Percentiles rank a stretch among this genome's conserved stretches.
Evolutionary conservation across 352 stramenopile species (phyloP).

Genomic region (Phytopythium helicoides): DNA sequence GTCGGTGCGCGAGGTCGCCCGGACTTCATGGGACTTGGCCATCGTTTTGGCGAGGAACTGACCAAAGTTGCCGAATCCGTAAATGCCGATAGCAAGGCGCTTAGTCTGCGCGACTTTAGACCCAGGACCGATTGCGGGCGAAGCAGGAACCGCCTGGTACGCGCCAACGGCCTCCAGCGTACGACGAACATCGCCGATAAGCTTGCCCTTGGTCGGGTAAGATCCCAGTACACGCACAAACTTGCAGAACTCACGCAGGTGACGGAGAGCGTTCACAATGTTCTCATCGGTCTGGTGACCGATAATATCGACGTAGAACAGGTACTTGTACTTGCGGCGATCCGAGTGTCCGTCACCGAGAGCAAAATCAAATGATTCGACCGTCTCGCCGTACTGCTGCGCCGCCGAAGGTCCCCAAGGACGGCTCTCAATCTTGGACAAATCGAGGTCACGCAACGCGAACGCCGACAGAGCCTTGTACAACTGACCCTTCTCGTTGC

Average conservation of each 20-base stretch:
- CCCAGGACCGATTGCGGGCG: too few species aligned
- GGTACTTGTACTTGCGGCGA: slow-evolving; percentile 52
- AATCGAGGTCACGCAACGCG: slow-evolving; percentile 53
- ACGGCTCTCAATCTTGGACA: slow-evolving; percentile 74
- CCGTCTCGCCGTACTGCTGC: too few species aligned
- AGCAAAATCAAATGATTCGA: too few species aligned
- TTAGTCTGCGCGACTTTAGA: too few species aligned
- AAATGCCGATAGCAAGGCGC: too few species aligned
- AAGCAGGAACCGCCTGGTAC: too few species aligned
- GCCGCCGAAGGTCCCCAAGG: slow-evolving; percentile 51
- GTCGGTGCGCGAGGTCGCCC: too few species aligned
- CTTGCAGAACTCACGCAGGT: slow-evolving; percentile 71
- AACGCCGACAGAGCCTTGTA: slow-evolving; percentile 64
- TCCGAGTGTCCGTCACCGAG: slow-evolving; percentile 11
- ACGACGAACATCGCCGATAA: neutral
- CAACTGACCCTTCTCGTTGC: slow-evolving; percentile 59
- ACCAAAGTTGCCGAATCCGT: too few species aligned
- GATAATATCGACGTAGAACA: slow-evolving; percentile 76
- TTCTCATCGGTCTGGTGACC: slow-evolving; percentile 52
- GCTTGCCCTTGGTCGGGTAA: slow-evolving; percentile 55
- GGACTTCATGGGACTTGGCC: too few species aligned
- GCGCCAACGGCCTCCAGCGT: too few species aligned
- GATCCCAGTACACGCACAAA: slow-evolving; percentile 86
- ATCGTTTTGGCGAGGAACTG: too few species aligned
- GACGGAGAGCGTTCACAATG: slow-evolving; percentile 68